Evolutionary conservation across 2,329 filamentous ascomycete genomes (phyloP), one percentile per base, ranked within the genome.

Genomic region (Alternaria conjuncta): DNA sequence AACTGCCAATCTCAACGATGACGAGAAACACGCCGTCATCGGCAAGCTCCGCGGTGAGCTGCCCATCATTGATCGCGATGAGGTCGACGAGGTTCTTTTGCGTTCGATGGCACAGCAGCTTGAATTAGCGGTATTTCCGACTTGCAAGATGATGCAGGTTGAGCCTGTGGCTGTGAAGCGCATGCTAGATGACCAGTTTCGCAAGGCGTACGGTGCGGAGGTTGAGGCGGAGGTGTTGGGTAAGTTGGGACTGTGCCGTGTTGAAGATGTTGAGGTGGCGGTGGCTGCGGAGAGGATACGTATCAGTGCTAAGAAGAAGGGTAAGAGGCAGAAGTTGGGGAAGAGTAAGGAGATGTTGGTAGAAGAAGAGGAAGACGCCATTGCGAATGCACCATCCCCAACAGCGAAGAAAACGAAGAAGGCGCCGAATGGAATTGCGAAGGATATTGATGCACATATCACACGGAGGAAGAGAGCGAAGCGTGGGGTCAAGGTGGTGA

Each of bases 61-160:
- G 5, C 61, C 64, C 15, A 36, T 61, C 12, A 57, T 59, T 20
- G 64, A 66, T 18, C 55, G 61, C 28, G 57, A 64, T 30, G 57
- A 61, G 21, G 44, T 64, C 9, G 61, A 66, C 43, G 30, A 56
- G n/a, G 25, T 18, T 1, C n/a, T 63, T 3, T 57, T 66, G 3
- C 41, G 50, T 2, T 32, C 57, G 3, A 21, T 57, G 9, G 55
- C 18, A 12, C 54, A 53, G 25, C 54, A 64, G 50, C 55, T 66
- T 8, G 55, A 64, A 8, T 6, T 57, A 1, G 23, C n/a, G 4
- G 28, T 60, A 2, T 65, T 67, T 2, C 59, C 61, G 4, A 44
- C 25, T 3, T 63, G 57, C 18, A 65, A 58, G 47, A 63, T 65
- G 59, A 60, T 67, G 59, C 62, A 63, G 4, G 20, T 65, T 9